Evolutionary conservation across 371 early-diverging fungal species (phyloP).

Genomic region (Mucor racemosus): DNA sequence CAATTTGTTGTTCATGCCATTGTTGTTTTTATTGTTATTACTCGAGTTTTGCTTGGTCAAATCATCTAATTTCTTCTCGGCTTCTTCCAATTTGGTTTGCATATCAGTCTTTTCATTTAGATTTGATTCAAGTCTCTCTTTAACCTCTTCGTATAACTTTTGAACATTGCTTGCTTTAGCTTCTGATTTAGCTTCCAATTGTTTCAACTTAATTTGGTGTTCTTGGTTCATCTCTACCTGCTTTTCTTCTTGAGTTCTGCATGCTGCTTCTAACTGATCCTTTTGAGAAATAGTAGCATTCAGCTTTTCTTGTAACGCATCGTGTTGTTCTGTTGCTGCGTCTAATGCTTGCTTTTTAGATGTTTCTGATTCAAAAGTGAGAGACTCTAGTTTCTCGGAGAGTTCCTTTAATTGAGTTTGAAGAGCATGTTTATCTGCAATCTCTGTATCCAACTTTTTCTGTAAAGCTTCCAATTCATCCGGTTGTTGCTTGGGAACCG

Average conservation of each 20-base stretch:
- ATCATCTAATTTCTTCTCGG: conserved; percentile 3
- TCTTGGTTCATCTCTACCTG: conserved; percentile 9
- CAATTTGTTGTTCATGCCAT: conserved; percentile 20
- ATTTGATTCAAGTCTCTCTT: neutral
- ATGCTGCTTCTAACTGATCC: neutral
- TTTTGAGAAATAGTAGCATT: conserved; percentile 6
- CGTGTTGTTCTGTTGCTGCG: conserved; percentile 22
- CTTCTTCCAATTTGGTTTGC: conserved; percentile 19
- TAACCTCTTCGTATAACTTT: neutral
- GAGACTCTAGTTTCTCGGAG: conserved; percentile 23
- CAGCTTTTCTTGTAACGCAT: conserved; percentile 20
- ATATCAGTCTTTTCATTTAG: neutral
- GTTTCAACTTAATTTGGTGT: conserved; percentile 14
- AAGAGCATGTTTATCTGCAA: conserved; percentile 32
- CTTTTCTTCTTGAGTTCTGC: conserved; percentile 15
- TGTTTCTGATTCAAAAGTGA: conserved; percentile 16
- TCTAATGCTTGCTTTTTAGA: conserved; percentile 32
- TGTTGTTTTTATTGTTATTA: conserved; percentile 55
- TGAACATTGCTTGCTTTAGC: neutral
- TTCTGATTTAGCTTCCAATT: neutral
- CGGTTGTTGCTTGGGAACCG: neutral
- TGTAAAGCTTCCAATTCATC: conserved; percentile 11
- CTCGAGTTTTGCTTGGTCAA: conserved; percentile 16
- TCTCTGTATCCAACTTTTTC: conserved; percentile 27
- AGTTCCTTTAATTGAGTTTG: conserved; percentile 31